phyloP scores from a whole-genome alignment of 306 rosid species.

The Ochetophila trinervis region DNA sequence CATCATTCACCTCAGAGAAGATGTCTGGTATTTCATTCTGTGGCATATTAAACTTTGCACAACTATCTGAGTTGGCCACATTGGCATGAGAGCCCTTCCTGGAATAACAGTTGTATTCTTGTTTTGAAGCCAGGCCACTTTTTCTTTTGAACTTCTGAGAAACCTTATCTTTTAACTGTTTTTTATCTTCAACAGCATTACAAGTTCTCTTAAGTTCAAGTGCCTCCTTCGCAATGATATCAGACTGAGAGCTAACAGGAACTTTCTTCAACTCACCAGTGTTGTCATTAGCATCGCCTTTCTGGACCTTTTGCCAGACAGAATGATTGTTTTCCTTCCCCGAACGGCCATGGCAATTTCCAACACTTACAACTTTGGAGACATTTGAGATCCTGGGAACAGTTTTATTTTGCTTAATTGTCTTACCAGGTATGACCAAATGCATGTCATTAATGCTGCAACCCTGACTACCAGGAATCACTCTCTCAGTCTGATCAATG shows the following conservation, averaged over 20 bases:
- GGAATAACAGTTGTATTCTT: conserved; percentile 42
- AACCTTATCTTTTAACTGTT: conserved; percentile 38
- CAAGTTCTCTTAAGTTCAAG: conserved; percentile 34
- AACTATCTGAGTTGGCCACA: conserved; percentile 35
- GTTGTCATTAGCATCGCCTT: conserved; percentile 37
- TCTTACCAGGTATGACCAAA: conserved; percentile 31
- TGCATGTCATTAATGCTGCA: conserved; percentile 26
- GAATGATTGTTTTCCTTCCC: conserved; percentile 70
- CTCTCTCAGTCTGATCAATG: conserved; percentile 36
- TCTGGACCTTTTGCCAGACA: conserved; percentile 87
- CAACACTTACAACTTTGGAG: conserved; percentile 39
- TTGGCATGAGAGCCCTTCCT: conserved; percentile 40
- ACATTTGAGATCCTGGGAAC: conserved; percentile 42
- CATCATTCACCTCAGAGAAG: conserved; percentile 36
- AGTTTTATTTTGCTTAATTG: conserved; percentile 46
- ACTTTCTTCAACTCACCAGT: conserved; percentile 43
- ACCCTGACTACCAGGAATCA: conserved; percentile 33
- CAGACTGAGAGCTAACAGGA: conserved; percentile 32
- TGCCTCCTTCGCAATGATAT: conserved; percentile 34
- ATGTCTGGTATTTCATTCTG: conserved; percentile 31
- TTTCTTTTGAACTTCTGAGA: conserved; percentile 51
- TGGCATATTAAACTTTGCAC: conserved; percentile 30
- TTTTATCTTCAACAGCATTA: conserved; percentile 38
- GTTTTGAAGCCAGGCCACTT: conserved; percentile 32
- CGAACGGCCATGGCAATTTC: conserved; percentile 37